Percentiles rank a stretch among this genome's conserved stretches.
Evolutionary conservation across 805 yeast genomes (phyloP).

Genomic region (Saccharomycopsis javanensis): DNA sequence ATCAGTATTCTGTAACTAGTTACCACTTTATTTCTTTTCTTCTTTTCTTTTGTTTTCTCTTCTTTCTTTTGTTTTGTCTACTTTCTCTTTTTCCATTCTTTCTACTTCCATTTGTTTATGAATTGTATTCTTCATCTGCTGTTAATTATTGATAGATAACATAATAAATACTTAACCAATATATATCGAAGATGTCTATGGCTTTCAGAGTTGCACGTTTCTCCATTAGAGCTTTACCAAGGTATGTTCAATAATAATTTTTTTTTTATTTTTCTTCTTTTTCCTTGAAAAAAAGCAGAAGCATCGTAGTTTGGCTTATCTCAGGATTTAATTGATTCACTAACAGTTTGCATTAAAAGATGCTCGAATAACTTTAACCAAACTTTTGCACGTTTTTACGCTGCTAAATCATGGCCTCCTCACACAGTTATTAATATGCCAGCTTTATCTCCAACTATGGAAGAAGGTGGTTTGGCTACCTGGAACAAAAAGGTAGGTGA

Average conservation of each 20-base stretch:
- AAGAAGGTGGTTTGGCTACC: conserved; percentile 81
- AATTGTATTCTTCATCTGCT: too few relatives aligned
- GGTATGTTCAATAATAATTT: conserved; percentile 2
- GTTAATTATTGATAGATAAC: too few relatives aligned
- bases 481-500: conserved; percentile 94
- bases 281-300: too few relatives aligned
- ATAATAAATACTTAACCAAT: too few relatives aligned
- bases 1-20: background rate
- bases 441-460: conserved; percentile 99
- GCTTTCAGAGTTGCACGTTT: conserved; percentile 27
- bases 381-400: conserved; percentile 16
- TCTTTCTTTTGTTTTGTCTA: background rate
- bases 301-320: too few relatives aligned
- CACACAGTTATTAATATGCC: conserved; percentile 95
- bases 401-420: conserved; percentile 65
- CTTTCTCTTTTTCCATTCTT: background rate
- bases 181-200: conserved; percentile 16
- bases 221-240: conserved; percentile 15
- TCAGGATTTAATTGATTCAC: too few relatives aligned
- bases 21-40: background rate
- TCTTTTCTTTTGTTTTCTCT: background rate
- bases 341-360: background rate
- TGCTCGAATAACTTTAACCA: conserved; percentile 8
- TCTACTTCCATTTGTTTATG: too few relatives aligned
- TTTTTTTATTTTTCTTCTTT: too few relatives aligned